A percentile compares a stretch with the other conserved stretches of the same genome.
Conservation (phyloP, 2,329 filamentous ascomycete species). For the Calonectria crousiana region DNA sequence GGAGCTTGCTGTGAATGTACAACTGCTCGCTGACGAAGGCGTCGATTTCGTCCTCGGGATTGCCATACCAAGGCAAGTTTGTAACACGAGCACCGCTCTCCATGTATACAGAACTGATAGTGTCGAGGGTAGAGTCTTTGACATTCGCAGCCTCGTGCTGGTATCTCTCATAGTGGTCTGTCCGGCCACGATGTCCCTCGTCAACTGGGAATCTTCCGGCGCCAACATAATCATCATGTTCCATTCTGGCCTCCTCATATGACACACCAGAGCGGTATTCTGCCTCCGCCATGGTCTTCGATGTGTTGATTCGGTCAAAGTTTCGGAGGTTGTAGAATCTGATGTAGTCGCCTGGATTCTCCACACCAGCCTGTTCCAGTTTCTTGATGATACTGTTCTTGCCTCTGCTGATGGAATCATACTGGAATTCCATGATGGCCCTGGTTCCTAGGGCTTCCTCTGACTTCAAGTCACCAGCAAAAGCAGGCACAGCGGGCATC, state of each 20-base stretch:
- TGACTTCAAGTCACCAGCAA: constrained; percentile 81
- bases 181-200: constrained; percentile 32
- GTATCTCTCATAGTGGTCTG: constrained; percentile 74
- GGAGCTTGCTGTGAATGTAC: constrained; percentile 75
- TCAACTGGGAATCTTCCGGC: constrained; percentile 51
- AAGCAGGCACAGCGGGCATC: constrained; percentile 85
- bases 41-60: constrained; percentile 67
- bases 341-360: constrained; percentile 78
- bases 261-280: constrained; percentile 74
- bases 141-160: constrained; percentile 75
- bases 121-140: constrained; percentile 75
- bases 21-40: constrained; percentile 74
- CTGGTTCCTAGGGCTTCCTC: constrained; percentile 81
- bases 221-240: constrained; percentile 71
- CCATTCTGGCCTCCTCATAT: constrained; percentile 75
- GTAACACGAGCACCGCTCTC: constrained; percentile 78
- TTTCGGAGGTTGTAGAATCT: constrained; percentile 88
- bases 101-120: constrained; percentile 87
- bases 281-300: constrained; percentile 69
- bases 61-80: constrained; percentile 66
- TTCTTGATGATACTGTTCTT: constrained; percentile 83
- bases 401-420: constrained; percentile 82
- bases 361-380: constrained; percentile 75
- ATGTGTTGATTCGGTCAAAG: constrained; percentile 85
- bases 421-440: constrained; percentile 91